Base-by-base conservation (phyloP, 495 filamentous ascomycete species). In the Cairneyella variabilis region DNA sequence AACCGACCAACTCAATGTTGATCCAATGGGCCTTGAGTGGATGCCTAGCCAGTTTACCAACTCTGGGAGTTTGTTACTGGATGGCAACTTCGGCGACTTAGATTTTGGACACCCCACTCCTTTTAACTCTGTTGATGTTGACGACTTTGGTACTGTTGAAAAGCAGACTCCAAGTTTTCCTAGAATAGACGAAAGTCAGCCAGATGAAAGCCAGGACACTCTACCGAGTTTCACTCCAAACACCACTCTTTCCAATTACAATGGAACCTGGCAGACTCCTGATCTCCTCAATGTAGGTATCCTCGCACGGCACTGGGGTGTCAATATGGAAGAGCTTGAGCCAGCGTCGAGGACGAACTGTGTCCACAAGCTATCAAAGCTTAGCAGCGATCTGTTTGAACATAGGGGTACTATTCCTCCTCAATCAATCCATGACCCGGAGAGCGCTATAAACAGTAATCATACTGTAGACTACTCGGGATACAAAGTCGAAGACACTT, bases 351-450 rank as follows among this genome's bases (percentile, higher is more conserved):
- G 11, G 8, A 49, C 28, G 3, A 16, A 48, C 21, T 54, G 46
- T 17, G 43, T 60, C 23, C 28, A 23, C 9, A 34, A 44, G 11
- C 26, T 60, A 14, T 60, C 57, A 6, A 3, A 52, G n/a, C 48
- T 60, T 11, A 56, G 43, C 20, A 53, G 22, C 17, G 48, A 56
- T 18, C 44, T 60, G 10, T 56, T 32, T 18, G 57, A 60, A 21
- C 42, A 56, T 27, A 16, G 3, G 8, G 17, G 44, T 6, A 56
- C 41, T 14, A 43, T 60, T 18, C 57, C 57, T 3, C 42, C 57
- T 9, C 41, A 40, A 17, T 16, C 34, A 4, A 54, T 56, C 12
- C 27, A 55, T 21, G 48, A 56, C 32, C 37, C 48, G 14, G n/a
- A 36, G 17, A 1, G 22, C 18, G 17, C 37, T 3, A 18, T 8